A percentile compares a stretch with the other conserved stretches of the same genome.
These are phyloP conservation scores for Tricharina praecox DNA, from an alignment of 495 filamentous ascomycete species.

Conservation along the genomic window DNA sequence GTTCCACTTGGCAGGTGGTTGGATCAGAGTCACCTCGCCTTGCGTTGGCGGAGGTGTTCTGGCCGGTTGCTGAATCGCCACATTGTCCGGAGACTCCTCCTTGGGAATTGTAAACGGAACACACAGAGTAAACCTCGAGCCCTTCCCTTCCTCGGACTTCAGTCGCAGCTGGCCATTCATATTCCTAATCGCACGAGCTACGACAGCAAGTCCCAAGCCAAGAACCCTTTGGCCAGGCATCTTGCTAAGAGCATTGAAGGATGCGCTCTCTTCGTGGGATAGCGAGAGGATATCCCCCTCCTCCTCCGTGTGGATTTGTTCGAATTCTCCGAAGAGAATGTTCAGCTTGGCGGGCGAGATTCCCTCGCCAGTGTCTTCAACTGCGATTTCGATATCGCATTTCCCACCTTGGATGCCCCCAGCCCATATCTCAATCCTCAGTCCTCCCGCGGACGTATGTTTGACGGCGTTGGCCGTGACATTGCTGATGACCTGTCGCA, in stretches of 20 bases:
- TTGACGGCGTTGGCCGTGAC: constrained; percentile 76
- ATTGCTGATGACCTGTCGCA: constrained; percentile 69
- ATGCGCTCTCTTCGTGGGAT: constrained; percentile 20
- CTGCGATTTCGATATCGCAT: constrained; percentile 50
- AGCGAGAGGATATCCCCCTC: constrained; percentile 15
- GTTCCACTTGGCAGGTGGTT: no score
- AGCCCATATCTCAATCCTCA: constrained; percentile 54
- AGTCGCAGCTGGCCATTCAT: constrained; percentile 81
- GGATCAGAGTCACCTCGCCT: background rate
- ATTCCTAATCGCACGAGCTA: constrained; percentile 68
- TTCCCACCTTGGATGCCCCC: constrained; percentile 3
- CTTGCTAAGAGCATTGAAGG: constrained; percentile 15
- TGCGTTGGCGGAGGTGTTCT: background rate
- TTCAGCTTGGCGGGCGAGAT: constrained; percentile 61
- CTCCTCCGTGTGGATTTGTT: constrained; percentile 58
- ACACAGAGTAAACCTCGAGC: constrained; percentile 63
- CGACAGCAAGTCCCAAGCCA: constrained; percentile 72
- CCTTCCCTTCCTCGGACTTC: constrained; percentile 73
- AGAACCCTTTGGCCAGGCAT: constrained; percentile 32
- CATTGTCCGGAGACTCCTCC: constrained; percentile 22
- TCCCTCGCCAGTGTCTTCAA: constrained; percentile 66
- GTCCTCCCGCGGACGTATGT: constrained; percentile 50
- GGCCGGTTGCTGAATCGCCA: background rate
- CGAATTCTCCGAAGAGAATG: constrained; percentile 65
- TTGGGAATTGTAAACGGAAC: constrained; percentile 49